Evolutionary conservation across 2,329 filamentous ascomycete species (phyloP).

Genomic region (Penicillium sclerotiorum): DNA sequence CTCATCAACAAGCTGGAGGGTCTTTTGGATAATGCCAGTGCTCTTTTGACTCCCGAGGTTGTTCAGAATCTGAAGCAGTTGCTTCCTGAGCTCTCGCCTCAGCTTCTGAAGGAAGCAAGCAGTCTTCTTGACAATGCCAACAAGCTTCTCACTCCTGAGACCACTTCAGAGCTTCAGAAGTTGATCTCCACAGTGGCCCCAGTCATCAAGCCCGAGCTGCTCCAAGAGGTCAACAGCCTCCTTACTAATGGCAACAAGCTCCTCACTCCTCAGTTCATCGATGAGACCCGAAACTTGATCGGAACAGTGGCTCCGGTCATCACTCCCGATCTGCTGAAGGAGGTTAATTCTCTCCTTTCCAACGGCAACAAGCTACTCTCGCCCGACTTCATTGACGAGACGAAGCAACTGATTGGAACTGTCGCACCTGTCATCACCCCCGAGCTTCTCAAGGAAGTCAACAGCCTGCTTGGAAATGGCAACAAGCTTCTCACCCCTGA

Average conservation of each 20-base stretch:
- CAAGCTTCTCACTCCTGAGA: slow-evolving; percentile 10
- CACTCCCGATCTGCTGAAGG: slow-evolving; percentile 27
- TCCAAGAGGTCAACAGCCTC: slow-evolving; percentile 22
- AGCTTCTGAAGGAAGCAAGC: slow-evolving; percentile 3
- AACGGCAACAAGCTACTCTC: slow-evolving; percentile 36
- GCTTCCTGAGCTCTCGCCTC: slow-evolving; percentile 5
- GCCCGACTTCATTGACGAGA: slow-evolving; percentile 30
- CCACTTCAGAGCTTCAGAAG: slow-evolving; percentile 4
- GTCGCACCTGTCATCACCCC: slow-evolving; percentile 25
- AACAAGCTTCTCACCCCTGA: slow-evolving; percentile 21
- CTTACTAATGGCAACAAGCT: slow-evolving; percentile 31
- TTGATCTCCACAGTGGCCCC: slow-evolving; percentile 22
- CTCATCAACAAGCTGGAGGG: slow-evolving; percentile 30
- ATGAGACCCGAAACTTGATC: slow-evolving; percentile 29
- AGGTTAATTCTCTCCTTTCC: slow-evolving; percentile 26
- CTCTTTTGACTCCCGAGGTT: slow-evolving; percentile 1
- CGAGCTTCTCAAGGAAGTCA: slow-evolving; percentile 1
- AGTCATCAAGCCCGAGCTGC: slow-evolving; percentile 21
- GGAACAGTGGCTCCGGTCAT: slow-evolving; percentile 26
- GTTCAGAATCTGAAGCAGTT: slow-evolving; percentile 2
- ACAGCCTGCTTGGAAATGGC: slow-evolving; percentile 11
- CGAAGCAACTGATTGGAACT: slow-evolving; percentile 24
- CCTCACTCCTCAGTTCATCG: slow-evolving; percentile 34
- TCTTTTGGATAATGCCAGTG: neutral
- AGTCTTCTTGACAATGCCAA: slow-evolving; percentile 17